Evolutionary conservation across 1,284 basidiomycete genomes (phyloP).

Genomic region (Xerocomus amazonicus): DNA sequence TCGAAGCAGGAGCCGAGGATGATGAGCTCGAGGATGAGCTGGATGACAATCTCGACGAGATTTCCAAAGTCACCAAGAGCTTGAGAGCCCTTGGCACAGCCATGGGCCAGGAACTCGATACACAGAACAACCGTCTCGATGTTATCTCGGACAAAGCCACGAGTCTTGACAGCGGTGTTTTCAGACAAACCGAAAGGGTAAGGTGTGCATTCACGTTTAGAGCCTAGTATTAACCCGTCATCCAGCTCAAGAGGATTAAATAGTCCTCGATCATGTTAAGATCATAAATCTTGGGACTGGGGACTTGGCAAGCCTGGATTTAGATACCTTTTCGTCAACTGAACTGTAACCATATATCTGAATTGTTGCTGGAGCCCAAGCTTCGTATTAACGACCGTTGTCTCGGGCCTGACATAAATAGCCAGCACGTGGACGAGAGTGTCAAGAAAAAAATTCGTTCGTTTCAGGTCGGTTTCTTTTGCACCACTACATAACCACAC

Average conservation of each 20-base stretch:
- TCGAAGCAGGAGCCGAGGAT: slow-evolving; percentile 93
- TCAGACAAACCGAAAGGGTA: slow-evolving; percentile 70
- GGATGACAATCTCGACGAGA: slow-evolving; percentile 91
- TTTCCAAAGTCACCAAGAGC: slow-evolving; percentile 74
- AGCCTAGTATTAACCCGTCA: slow-evolving; percentile 13
- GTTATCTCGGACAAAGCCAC: slow-evolving; percentile 69
- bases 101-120: slow-evolving; percentile 80
- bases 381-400: too few species aligned
- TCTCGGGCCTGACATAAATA: too few species aligned
- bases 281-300: not conserved
- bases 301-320: not conserved
- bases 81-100: slow-evolving; percentile 84
- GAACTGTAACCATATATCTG: not conserved
- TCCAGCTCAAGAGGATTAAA: slow-evolving; percentile 69
- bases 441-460: not conserved
- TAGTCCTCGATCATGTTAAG: slow-evolving; percentile 26
- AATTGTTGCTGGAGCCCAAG: too few species aligned
- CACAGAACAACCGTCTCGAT: slow-evolving; percentile 71
- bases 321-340: slow-evolving; percentile 21
- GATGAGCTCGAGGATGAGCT: slow-evolving; percentile 92
- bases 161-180: slow-evolving; percentile 58
- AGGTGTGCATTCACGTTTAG: slow-evolving; percentile 25
- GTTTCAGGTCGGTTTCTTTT: not conserved
- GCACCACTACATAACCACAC: not conserved
- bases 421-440: not conserved